Percentiles rank a stretch among this genome's conserved stretches.
These are phyloP conservation scores for Ceratocystis harringtonii DNA, from an alignment of 2,329 filamentous ascomycete genomes.

Conservation along the genomic window DNA sequence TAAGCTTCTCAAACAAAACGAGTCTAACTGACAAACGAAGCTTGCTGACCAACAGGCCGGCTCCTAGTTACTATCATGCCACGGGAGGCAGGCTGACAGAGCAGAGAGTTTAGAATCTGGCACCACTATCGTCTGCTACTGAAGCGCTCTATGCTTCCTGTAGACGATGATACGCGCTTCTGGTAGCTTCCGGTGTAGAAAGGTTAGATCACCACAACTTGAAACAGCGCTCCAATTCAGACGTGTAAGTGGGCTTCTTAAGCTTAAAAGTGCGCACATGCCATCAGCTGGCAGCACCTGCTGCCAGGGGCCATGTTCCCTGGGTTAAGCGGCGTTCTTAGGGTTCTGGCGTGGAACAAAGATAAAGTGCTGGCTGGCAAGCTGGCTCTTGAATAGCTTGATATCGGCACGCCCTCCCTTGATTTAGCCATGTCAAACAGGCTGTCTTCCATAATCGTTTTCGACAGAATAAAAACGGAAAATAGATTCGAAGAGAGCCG, in stretches of 20 bases:
- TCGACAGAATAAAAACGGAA: neutral
- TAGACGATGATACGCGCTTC: constrained; percentile 1
- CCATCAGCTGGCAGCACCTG: neutral
- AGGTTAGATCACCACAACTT: constrained; percentile 1
- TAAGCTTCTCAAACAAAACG: too few relatives aligned
- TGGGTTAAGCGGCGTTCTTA: too few relatives aligned
- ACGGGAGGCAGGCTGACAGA: neutral
- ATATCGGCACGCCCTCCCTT: too few relatives aligned
- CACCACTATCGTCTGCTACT: neutral
- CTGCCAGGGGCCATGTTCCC: too few relatives aligned
- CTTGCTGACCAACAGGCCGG: neutral
- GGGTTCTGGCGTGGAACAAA: neutral
- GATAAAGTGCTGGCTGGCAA: neutral
- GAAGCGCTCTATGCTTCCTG: neutral
- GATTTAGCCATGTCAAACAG: too few relatives aligned
- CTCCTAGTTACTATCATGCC: neutral
- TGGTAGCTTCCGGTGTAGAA: neutral
- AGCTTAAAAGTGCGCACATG: too few relatives aligned
- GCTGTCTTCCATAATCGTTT: too few relatives aligned
- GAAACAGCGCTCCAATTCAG: neutral
- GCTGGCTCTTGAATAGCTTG: too few relatives aligned
- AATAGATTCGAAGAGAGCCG: neutral
- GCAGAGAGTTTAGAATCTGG: neutral
- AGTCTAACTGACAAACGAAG: too few relatives aligned
- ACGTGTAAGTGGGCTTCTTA: neutral